Percentiles rank a stretch among this genome's conserved stretches.
Conservation (phyloP, 2,329 filamentous ascomycete species). For the Calonectria leucothoes region DNA sequence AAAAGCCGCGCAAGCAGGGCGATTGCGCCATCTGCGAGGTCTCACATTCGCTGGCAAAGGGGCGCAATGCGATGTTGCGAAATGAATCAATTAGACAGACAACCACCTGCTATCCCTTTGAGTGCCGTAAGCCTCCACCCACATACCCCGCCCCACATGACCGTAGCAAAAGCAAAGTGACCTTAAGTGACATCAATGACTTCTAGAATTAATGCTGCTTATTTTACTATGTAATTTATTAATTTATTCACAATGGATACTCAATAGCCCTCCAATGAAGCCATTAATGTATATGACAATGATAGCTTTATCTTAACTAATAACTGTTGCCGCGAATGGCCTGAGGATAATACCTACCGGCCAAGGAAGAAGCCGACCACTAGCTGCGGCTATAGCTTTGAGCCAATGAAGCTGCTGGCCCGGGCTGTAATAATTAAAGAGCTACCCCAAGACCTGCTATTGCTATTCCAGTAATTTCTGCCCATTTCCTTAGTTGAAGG, state of each 20-base stretch:
- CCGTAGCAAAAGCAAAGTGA: background rate
- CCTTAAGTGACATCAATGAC: background rate
- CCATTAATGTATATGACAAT: background rate
- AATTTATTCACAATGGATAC: background rate
- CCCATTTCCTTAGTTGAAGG: background rate
- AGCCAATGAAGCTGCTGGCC: background rate
- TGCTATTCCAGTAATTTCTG: background rate
- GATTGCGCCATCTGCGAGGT: conserved; percentile 14
- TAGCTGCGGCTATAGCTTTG: background rate
- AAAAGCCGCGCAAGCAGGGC: conserved; percentile 19
- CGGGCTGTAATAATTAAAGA: background rate
- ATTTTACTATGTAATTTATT: no score
- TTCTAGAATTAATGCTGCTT: background rate
- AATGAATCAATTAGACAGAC: background rate
- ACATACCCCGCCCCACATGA: background rate
- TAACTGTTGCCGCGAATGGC: background rate
- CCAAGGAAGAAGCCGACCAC: background rate
- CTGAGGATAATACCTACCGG: background rate
- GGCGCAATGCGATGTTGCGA: conserved; percentile 5
- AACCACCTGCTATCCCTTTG: background rate
- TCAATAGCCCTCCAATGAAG: background rate
- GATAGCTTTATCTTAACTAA: background rate
- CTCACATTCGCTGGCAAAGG: background rate
- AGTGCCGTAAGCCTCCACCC: background rate
- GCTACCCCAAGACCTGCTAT: background rate